phyloP scores from a whole-genome alignment of 1,284 basidiomycete genomes.

The Ustilago xerochloae region DNA sequence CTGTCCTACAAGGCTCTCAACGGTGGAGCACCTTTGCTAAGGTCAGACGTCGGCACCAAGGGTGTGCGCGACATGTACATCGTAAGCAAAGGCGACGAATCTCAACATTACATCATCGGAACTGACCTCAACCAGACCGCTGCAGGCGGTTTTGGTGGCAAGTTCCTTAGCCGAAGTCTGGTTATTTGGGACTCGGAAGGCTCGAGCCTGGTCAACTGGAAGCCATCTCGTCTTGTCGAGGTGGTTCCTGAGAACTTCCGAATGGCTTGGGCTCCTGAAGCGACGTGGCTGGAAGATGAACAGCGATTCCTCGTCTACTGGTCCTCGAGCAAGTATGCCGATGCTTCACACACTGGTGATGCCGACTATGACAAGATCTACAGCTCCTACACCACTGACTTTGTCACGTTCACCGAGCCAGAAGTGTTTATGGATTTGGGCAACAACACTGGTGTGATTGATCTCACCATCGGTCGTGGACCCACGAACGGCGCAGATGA shows the following conservation, averaged over 20 bases:
- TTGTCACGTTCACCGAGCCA: slow-evolving; percentile 19
- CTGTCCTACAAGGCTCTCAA: slow-evolving; percentile 34
- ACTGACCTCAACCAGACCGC: slow-evolving; percentile 44
- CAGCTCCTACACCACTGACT: slow-evolving; percentile 29
- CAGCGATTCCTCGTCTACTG: slow-evolving; percentile 33
- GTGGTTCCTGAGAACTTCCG: slow-evolving; percentile 26
- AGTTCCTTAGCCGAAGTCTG: slow-evolving; percentile 21
- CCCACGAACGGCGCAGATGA: slow-evolving; percentile 12
- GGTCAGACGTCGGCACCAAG: slow-evolving; percentile 22
- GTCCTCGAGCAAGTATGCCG: slow-evolving; percentile 31
- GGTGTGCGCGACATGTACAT: slow-evolving; percentile 40
- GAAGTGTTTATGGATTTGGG: slow-evolving; percentile 27
- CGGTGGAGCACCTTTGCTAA: slow-evolving; percentile 23
- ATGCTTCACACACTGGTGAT: slow-evolving; percentile 24
- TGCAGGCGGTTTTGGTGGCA: slow-evolving; percentile 18
- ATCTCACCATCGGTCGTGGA: slow-evolving; percentile 18
- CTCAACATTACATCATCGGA: slow-evolving; percentile 32
- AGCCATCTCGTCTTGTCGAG: slow-evolving; percentile 3
- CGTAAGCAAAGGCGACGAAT: slow-evolving; percentile 24
- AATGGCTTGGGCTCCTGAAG: slow-evolving; percentile 32
- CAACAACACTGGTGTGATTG: slow-evolving; percentile 18
- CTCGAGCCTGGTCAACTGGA: slow-evolving; percentile 29
- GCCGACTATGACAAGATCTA: slow-evolving; percentile 35
- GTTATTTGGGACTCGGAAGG: slow-evolving; percentile 32
- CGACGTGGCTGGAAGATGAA: slow-evolving; percentile 19